Evolutionary conservation across 192 early-diverging fungal species (phyloP).

Genomic region (Martensiomyces pterosporus): DNA sequence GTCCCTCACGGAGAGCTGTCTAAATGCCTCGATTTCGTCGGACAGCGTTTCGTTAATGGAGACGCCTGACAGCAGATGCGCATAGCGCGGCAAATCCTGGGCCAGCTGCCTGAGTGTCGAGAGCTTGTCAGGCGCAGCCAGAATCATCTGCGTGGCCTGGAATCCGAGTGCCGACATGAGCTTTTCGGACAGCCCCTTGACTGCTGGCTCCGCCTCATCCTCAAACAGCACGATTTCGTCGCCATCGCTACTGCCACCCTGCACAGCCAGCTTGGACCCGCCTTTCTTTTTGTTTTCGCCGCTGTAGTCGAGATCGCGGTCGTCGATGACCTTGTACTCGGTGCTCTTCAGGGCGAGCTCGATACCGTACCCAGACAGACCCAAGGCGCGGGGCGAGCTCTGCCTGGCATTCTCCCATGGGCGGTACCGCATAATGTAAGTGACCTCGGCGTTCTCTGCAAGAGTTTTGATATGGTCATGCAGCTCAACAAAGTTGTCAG

Average conservation of each 20-base stretch:
- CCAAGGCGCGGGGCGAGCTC: conserved; percentile 26
- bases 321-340: conserved; percentile 95
- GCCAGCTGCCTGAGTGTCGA: conserved; percentile 60
- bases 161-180: conserved; percentile 56
- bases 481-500: conserved; percentile 55
- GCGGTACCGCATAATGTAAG: conserved; percentile 73
- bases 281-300: not conserved
- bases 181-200: conserved; percentile 68
- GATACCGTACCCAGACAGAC: conserved; percentile 86
- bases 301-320: conserved; percentile 59
- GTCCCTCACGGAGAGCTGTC: conserved; percentile 8
- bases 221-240: conserved; percentile 80
- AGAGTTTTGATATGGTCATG: conserved; percentile 53
- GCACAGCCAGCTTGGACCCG: conserved; percentile 2
- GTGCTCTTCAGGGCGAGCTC: conserved; percentile 93
- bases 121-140: conserved; percentile 59
- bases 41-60: conserved; percentile 48
- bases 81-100: conserved; percentile 88
- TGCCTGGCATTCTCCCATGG: conserved; percentile 25
- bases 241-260: conserved; percentile 57
- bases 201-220: conserved; percentile 80
- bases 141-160: conserved; percentile 70
- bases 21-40: conserved; percentile 33
- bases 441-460: conserved; percentile 46
- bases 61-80: conserved; percentile 64